A percentile compares a stretch with the other conserved stretches of the same genome.
These are phyloP conservation scores for Beauveria medogensis DNA, from an alignment of 2,329 filamentous ascomycete species.

Conservation along the genomic window DNA sequence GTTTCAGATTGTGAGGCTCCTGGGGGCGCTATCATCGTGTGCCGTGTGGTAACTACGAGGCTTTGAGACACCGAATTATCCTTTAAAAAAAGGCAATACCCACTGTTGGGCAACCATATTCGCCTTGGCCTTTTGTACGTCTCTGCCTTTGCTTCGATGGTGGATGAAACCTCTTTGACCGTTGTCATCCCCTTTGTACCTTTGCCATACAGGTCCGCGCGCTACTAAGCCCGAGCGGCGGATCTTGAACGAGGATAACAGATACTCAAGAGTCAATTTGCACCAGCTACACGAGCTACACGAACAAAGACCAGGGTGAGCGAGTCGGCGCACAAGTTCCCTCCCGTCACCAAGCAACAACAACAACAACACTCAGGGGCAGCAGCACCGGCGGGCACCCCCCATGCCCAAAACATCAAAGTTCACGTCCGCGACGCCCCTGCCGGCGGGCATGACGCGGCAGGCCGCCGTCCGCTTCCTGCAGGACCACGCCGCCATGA, in stretches of 20 bases:
- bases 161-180: neutral
- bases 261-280: no score
- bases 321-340: neutral
- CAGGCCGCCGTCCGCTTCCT: constrained; percentile 67
- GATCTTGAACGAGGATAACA: neutral
- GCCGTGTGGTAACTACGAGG: neutral
- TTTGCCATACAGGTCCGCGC: neutral
- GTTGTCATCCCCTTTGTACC: neutral
- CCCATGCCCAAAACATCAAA: constrained; percentile 31
- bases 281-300: no score
- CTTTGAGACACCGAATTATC: neutral
- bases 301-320: neutral
- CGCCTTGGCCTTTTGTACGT: no score
- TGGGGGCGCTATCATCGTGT: neutral
- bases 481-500: constrained; percentile 74
- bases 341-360: no score
- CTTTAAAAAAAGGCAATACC: neutral
- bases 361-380: neutral
- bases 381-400: neutral
- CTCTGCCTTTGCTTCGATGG: neutral
- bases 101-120: neutral
- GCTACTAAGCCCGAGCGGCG: neutral
- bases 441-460: constrained; percentile 60
- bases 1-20: neutral
- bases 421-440: constrained; percentile 72